A percentile compares a stretch with the other conserved stretches of the same genome.
Evolutionary conservation across 495 filamentous ascomycete species (phyloP).

Genomic region (Cladorrhinum samala): DNA sequence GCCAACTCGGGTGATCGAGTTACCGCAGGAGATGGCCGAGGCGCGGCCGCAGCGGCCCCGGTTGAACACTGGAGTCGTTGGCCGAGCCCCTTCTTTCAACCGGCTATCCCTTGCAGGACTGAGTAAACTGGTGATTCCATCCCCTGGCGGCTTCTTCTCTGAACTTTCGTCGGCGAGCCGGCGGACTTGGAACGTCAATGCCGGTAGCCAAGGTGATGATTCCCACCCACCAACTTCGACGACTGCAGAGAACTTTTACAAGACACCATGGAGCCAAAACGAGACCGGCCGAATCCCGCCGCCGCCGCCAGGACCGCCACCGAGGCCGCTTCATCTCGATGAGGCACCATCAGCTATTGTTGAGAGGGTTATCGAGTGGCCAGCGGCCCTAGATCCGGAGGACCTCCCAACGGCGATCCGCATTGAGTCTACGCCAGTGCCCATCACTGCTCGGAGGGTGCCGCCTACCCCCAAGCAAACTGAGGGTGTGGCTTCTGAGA

Average conservation of each 20-base stretch:
- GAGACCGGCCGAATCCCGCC: constrained; percentile 24
- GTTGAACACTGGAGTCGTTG: constrained; percentile 30
- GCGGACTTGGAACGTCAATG: constrained; percentile 64
- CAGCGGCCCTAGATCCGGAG: constrained; percentile 38
- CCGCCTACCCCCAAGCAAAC: constrained; percentile 14
- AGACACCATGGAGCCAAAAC: constrained; percentile 58
- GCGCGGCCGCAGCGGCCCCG: constrained; percentile 33
- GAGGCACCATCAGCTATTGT: constrained; percentile 43
- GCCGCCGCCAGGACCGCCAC: constrained; percentile 30
- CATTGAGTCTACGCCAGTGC: constrained; percentile 27
- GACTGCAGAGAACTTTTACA: constrained; percentile 80
- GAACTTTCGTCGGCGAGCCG: constrained; percentile 65
- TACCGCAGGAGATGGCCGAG: constrained; percentile 37
- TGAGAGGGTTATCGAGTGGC: constrained; percentile 62
- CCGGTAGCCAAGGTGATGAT: constrained; percentile 35
- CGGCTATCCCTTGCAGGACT: constrained; percentile 49
- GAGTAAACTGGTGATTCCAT: constrained; percentile 73
- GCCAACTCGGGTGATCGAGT: constrained; percentile 47
- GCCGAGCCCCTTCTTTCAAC: constrained; percentile 28
- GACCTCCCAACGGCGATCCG: constrained; percentile 62
- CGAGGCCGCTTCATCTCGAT: constrained; percentile 29
- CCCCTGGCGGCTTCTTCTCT: constrained; percentile 86
- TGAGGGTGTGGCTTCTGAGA: constrained; percentile 30
- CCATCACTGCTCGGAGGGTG: constrained; percentile 24
- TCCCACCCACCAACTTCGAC: constrained; percentile 61